phyloP scores from a whole-genome alignment of 2,329 filamentous ascomycete genomes.

The Sporothrix phasma region DNA sequence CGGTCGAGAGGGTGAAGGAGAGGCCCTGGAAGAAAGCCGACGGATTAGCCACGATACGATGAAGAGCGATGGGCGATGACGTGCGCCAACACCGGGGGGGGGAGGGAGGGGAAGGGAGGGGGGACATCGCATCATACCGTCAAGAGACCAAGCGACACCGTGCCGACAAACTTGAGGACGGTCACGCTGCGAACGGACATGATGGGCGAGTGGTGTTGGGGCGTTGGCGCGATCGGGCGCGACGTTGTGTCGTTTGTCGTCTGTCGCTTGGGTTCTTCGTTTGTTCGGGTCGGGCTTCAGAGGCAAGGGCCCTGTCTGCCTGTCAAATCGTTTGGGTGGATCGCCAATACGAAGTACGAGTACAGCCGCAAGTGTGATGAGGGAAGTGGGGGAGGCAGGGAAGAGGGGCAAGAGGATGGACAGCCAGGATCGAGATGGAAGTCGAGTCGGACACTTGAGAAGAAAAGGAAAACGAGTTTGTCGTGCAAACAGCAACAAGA shows the following conservation, averaged over 20 bases:
- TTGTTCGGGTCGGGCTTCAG: not conserved
- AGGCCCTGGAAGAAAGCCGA: conserved; percentile 54
- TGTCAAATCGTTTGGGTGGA: not conserved
- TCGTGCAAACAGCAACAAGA: not conserved
- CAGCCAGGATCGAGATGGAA: not conserved
- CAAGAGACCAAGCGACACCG: conserved; percentile 75
- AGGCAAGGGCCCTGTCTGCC: not conserved
- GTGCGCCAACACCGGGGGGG: no score
- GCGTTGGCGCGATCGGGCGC: not conserved
- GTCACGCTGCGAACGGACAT: conserved; percentile 64
- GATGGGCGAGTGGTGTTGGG: conserved; percentile 13
- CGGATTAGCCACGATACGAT: not conserved
- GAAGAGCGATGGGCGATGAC: not conserved
- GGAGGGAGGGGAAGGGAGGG: no score
- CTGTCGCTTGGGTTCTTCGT: not conserved
- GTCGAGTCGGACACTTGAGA: not conserved
- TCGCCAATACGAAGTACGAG: not conserved
- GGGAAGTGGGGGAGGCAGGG: not conserved
- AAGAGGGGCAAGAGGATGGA: no score
- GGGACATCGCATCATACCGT: conserved; percentile 52
- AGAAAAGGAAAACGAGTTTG: not conserved
- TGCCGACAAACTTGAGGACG: conserved; percentile 85
- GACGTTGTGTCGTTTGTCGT: not conserved
- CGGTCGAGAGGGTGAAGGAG: conserved; percentile 70
- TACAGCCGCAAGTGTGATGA: not conserved